Conservation (phyloP, 1,284 basidiomycete genomes). For the Lentinula novae-zelandiae region DNA sequence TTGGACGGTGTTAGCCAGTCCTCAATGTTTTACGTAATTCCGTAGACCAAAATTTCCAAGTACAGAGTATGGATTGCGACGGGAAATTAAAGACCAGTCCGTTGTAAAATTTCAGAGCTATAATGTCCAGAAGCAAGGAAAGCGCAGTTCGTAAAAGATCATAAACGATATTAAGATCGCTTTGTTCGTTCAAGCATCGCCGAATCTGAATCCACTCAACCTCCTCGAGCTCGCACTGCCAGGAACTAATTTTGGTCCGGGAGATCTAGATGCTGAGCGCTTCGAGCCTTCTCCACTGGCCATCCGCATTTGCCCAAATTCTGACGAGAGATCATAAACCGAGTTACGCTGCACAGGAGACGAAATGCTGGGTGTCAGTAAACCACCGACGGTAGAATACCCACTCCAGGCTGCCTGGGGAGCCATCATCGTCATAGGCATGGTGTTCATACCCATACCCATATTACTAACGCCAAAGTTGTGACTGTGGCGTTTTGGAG, state of each 20-base stretch:
- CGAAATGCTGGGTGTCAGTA: slow-evolving; percentile 3
- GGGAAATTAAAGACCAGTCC: too few relatives aligned
- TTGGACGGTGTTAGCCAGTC: too few relatives aligned
- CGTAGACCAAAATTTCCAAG: too few relatives aligned
- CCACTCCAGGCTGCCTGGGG: background rate
- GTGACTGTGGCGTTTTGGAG: background rate
- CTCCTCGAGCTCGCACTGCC: slow-evolving; percentile 4
- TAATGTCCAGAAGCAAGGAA: too few relatives aligned
- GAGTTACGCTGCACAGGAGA: slow-evolving; percentile 15
- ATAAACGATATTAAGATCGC: too few relatives aligned
- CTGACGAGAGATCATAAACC: slow-evolving; percentile 33
- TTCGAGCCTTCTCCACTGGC: slow-evolving; percentile 3
- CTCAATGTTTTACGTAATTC: too few relatives aligned
- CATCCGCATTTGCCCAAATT: slow-evolving; percentile 33
- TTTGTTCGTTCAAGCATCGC: background rate
- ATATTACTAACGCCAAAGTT: background rate
- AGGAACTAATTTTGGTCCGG: slow-evolving; percentile 1
- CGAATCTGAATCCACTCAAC: slow-evolving; percentile 4
- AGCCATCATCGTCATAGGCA: slow-evolving; percentile 4
- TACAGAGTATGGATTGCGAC: too few relatives aligned
- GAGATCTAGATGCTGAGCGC: slow-evolving; percentile 6
- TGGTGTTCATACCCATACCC: background rate
- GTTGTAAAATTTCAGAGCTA: too few relatives aligned
- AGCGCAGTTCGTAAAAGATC: too few relatives aligned
- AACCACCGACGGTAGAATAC: slow-evolving; percentile 5